Percentiles rank a stretch among this genome's conserved stretches.
Conservation (phyloP, 169 alveolate species). For the Plasmodium vivax region DNA sequence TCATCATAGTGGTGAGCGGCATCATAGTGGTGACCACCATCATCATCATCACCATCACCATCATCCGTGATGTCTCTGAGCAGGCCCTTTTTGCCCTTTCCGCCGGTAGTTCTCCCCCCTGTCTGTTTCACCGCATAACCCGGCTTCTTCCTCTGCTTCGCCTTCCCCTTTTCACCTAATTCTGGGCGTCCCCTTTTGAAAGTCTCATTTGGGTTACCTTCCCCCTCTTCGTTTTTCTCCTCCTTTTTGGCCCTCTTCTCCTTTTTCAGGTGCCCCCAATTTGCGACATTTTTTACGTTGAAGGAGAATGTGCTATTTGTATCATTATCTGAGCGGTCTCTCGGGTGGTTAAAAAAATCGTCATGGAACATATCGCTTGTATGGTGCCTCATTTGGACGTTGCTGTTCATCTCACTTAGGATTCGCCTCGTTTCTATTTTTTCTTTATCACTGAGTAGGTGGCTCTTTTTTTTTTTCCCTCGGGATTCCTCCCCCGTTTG, state of each 20-base stretch:
- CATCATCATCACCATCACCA: not conserved
- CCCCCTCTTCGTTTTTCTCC: not conserved
- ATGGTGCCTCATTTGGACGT: not conserved
- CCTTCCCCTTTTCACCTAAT: not conserved
- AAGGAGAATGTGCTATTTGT: slow-evolving; percentile 42
- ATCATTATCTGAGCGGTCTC: not conserved
- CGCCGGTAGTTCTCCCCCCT: not conserved
- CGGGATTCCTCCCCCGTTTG: not conserved
- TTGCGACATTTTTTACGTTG: slow-evolving; percentile 6
- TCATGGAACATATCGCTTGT: not conserved
- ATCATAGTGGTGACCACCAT: not conserved
- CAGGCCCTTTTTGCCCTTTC: not conserved
- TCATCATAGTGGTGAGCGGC: not conserved
- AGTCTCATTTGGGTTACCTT: not conserved
- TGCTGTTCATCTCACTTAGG: not conserved
- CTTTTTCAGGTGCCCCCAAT: not conserved
- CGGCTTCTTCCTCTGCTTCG: not conserved
- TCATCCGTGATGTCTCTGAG: not conserved
- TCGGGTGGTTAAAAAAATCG: not conserved
- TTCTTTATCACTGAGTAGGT: not conserved
- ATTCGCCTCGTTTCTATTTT: not conserved
- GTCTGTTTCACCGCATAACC: not conserved
- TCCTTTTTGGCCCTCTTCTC: not conserved
- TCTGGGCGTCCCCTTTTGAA: not conserved
- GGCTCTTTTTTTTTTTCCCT: not conserved